phyloP scores from a whole-genome alignment of 2,329 filamentous ascomycete genomes.

The Huntiella savannae region DNA sequence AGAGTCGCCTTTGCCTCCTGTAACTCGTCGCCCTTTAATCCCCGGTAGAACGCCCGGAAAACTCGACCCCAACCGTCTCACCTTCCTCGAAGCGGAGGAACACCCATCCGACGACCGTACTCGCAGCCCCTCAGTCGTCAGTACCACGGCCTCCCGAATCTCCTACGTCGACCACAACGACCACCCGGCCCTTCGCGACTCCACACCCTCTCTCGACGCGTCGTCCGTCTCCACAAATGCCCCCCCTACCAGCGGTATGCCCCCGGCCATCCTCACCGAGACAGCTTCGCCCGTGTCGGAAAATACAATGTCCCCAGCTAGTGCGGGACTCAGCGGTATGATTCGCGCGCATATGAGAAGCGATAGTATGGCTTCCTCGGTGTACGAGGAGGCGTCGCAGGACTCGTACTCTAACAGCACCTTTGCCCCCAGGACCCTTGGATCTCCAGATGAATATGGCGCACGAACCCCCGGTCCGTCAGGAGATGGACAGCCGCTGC shows the following conservation, averaged over 20 bases:
- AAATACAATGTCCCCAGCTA: constrained; percentile 1
- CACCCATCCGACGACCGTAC: constrained; percentile 17
- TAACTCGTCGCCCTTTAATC: neutral
- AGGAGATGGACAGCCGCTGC: constrained; percentile 29
- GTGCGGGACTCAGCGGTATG: constrained; percentile 54
- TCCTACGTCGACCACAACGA: constrained; percentile 10
- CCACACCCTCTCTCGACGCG: constrained; percentile 4
- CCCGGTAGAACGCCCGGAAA: constrained; percentile 8
- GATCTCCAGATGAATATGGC: constrained; percentile 14
- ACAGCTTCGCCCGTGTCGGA: constrained; percentile 37
- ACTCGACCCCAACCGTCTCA: constrained; percentile 14
- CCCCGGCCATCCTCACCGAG: constrained; percentile 54
- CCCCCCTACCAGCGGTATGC: constrained; percentile 8
- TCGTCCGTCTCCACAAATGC: neutral
- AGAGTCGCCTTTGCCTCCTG: constrained; percentile 1
- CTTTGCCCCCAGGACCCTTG: constrained; percentile 20
- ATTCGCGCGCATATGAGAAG: constrained; percentile 69
- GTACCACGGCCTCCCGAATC: constrained; percentile 6
- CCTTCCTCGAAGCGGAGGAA: constrained; percentile 28
- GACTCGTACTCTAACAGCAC: constrained; percentile 16
- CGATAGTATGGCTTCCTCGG: constrained; percentile 63
- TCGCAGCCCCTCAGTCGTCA: constrained; percentile 7
- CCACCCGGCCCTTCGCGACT: constrained; percentile 9
- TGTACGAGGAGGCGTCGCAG: constrained; percentile 37
- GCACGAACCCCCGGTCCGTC: neutral